Percentiles rank a stretch among this genome's conserved stretches.
phyloP scores from a whole-genome alignment of 148 eudicot species.

The Selenicereus undatus region DNA sequence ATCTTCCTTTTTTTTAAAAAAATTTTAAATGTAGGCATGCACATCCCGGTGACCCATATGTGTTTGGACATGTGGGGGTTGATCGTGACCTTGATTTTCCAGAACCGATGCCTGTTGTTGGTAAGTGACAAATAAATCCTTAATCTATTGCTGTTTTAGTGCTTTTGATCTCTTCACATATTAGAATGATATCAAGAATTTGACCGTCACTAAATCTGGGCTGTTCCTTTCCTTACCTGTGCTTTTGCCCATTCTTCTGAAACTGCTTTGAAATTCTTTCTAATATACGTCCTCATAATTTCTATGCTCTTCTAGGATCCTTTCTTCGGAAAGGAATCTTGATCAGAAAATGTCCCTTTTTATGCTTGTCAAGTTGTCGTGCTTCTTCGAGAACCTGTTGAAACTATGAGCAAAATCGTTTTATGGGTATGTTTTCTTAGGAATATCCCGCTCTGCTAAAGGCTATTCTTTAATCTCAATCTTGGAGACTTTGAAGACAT shows the following conservation, averaged over 20 bases:
- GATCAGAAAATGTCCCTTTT: neutral
- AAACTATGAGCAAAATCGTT: neutral
- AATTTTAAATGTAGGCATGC: slow-evolving; percentile 64
- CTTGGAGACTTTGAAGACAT: slow-evolving; percentile 94
- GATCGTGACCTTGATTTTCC: slow-evolving; percentile 96
- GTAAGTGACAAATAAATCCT: slow-evolving; percentile 38
- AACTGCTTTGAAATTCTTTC: neutral
- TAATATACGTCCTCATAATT: neutral
- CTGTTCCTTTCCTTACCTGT: neutral
- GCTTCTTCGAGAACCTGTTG: neutral
- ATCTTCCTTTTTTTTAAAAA: slow-evolving; percentile 8
- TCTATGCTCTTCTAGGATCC: slow-evolving; percentile 2
- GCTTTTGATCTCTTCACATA: neutral
- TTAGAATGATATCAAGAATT: neutral
- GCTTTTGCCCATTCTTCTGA: neutral
- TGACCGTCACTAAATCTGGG: neutral
- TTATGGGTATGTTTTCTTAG: slow-evolving; percentile 30
- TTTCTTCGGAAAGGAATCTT: neutral
- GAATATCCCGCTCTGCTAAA: slow-evolving; percentile 92
- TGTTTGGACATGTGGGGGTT: slow-evolving; percentile 89
- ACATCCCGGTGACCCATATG: slow-evolving; percentile 97
- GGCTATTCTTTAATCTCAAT: slow-evolving; percentile 80
- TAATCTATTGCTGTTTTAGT: neutral
- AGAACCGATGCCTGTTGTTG: slow-evolving; percentile 96
- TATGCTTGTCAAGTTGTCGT: neutral